phyloP scores from a whole-genome alignment of 768 basidiomycete genomes.

The Boletus sensibilis region DNA sequence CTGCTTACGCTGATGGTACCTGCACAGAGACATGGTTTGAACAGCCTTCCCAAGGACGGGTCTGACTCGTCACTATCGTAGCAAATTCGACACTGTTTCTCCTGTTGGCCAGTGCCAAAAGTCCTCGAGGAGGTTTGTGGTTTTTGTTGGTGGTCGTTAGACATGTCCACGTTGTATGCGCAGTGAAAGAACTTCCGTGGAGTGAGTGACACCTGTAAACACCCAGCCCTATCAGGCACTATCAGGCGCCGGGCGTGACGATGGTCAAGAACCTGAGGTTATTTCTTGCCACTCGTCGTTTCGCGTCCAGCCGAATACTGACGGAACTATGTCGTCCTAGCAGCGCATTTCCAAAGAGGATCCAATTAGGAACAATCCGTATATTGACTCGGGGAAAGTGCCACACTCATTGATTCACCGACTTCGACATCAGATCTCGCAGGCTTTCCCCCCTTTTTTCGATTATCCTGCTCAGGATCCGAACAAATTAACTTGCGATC shows the following conservation, averaged over 20 bases:
- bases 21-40: conserved; percentile 67
- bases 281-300: conserved; percentile 4
- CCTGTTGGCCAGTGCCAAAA: conserved; percentile 32
- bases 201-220: background rate
- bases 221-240: background rate
- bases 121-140: background rate
- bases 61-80: conserved; percentile 66
- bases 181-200: background rate
- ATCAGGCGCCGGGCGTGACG: background rate
- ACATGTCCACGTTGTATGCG: conserved; percentile 15
- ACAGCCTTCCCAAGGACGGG: conserved; percentile 65
- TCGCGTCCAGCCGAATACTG: background rate
- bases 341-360: conserved; percentile 1
- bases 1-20: conserved; percentile 68
- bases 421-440: background rate
- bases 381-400: conserved; percentile 2
- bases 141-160: conserved; percentile 16
- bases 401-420: background rate
- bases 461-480: background rate
- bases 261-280: background rate
- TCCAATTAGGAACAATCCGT: conserved; percentile 11
- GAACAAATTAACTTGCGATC: background rate
- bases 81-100: conserved; percentile 84
- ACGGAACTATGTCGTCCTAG: background rate
- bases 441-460: background rate